phyloP scores from a whole-genome alignment of 1,284 basidiomycete genomes.

The Cutaneotrichosporon cavernicola region DNA sequence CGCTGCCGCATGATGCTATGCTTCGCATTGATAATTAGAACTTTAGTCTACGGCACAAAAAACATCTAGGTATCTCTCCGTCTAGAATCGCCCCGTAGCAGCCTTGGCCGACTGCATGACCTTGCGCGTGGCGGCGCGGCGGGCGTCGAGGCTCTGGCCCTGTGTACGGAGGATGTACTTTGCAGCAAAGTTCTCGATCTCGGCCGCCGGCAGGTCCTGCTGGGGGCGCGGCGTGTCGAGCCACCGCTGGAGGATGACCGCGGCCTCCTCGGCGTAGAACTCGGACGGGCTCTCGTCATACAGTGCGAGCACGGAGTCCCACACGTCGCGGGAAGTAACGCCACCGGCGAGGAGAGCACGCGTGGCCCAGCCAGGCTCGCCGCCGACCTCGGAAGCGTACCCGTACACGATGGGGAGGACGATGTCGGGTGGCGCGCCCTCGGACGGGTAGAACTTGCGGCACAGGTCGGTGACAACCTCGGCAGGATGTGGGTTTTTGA shows the following conservation, averaged over 20 bases:
- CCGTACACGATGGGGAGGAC: slow-evolving; percentile 42
- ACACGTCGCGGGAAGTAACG: slow-evolving; percentile 40
- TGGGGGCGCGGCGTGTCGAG: slow-evolving; percentile 16
- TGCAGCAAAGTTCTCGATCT: slow-evolving; percentile 33
- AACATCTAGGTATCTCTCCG: neutral
- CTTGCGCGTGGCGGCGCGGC: slow-evolving; percentile 33
- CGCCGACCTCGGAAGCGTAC: slow-evolving; percentile 20
- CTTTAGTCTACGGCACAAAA: neutral
- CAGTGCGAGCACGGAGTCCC: slow-evolving; percentile 37
- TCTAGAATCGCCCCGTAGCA: slow-evolving; percentile 36
- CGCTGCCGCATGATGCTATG: neutral
- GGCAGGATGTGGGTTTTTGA: slow-evolving; percentile 59
- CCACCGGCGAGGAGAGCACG: slow-evolving; percentile 41
- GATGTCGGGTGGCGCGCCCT: slow-evolving; percentile 57
- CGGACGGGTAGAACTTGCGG: slow-evolving; percentile 83
- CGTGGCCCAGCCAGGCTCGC: slow-evolving; percentile 44
- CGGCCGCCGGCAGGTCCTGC: slow-evolving; percentile 2
- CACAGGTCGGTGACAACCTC: slow-evolving; percentile 66
- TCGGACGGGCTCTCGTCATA: slow-evolving; percentile 43
- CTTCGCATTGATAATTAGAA: neutral
- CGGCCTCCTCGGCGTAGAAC: slow-evolving; percentile 49
- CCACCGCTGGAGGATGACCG: slow-evolving; percentile 33
- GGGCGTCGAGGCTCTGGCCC: slow-evolving; percentile 26
- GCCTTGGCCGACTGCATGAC: slow-evolving; percentile 38
- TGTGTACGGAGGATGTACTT: slow-evolving; percentile 38